Conservation (phyloP, 2,329 filamentous ascomycete species). For the Chrysoporthe cubensis region DNA sequence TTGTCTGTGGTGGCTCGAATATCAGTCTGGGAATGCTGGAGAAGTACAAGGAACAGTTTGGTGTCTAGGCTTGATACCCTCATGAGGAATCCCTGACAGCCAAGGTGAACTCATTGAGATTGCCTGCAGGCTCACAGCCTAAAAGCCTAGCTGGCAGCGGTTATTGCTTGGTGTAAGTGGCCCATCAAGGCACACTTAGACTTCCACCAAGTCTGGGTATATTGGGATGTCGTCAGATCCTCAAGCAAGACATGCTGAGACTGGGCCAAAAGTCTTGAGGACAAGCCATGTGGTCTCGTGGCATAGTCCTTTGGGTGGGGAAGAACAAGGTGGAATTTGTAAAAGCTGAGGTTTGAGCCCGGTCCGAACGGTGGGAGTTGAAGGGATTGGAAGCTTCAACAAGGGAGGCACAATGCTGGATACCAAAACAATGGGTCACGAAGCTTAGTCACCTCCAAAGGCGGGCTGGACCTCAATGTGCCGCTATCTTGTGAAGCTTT, state of each 20-base stretch:
- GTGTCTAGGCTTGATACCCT: constrained; percentile 30
- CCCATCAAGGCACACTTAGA: no score
- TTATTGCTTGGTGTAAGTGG: no score
- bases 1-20: constrained; percentile 81
- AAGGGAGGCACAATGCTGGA: neutral
- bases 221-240: neutral
- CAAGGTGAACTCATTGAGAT: no score
- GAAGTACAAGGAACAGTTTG: constrained; percentile 58
- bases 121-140: no score
- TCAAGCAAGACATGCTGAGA: neutral
- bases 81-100: no score
- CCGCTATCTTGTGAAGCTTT: neutral
- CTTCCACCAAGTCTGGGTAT: no score
- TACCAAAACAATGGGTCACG: neutral
- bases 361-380: neutral
- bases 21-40: constrained; percentile 65
- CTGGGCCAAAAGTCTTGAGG: neutral
- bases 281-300: no score
- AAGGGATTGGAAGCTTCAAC: neutral
- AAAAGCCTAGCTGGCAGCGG: no score
- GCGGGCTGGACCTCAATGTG: neutral
- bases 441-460: no score
- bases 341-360: neutral
- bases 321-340: neutral
- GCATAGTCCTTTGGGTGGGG: no score